phyloP scores from a whole-genome alignment of 169 alveolate genomes.

The Cryptosporidium viatorum region DNA sequence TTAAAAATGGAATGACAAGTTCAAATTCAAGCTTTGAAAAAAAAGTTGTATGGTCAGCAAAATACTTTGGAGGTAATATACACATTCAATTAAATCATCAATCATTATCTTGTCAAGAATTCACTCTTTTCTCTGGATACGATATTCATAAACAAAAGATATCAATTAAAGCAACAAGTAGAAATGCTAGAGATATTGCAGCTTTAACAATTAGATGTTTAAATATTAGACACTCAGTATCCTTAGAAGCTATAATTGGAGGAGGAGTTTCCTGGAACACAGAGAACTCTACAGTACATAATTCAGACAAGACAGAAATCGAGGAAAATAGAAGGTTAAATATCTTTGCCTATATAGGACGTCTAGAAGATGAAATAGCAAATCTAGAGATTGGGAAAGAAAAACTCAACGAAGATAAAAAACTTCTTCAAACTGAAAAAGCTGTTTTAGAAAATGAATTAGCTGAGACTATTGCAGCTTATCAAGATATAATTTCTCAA shows the following conservation, averaged over 20 bases:
- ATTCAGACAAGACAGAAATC: neutral
- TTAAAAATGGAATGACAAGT: slow-evolving; percentile 36
- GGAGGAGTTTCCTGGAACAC: neutral
- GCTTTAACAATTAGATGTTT: slow-evolving; percentile 57
- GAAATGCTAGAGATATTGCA: slow-evolving; percentile 49
- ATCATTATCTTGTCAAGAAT: neutral
- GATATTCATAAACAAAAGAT: slow-evolving; percentile 55
- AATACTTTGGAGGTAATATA: slow-evolving; percentile 70
- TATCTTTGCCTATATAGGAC: slow-evolving; percentile 18
- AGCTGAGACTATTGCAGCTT: slow-evolving; percentile 65
- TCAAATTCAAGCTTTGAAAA: slow-evolving; percentile 18
- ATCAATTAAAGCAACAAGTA: slow-evolving; percentile 32
- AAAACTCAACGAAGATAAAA: slow-evolving; percentile 22
- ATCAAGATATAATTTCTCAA: slow-evolving; percentile 51
- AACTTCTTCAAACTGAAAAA: slow-evolving; percentile 9
- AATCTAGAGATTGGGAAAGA: neutral
- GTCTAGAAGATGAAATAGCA: slow-evolving; percentile 28
- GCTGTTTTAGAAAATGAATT: slow-evolving; percentile 36
- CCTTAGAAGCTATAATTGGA: slow-evolving; percentile 31
- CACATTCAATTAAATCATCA: neutral
- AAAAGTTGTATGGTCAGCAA: slow-evolving; percentile 65
- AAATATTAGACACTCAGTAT: slow-evolving; percentile 17
- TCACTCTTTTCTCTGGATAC: slow-evolving; percentile 40
- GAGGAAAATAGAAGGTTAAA: neutral
- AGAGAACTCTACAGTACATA: neutral